phyloP scores from a whole-genome alignment of 768 basidiomycete genomes.

The Lentinula detonsa region DNA sequence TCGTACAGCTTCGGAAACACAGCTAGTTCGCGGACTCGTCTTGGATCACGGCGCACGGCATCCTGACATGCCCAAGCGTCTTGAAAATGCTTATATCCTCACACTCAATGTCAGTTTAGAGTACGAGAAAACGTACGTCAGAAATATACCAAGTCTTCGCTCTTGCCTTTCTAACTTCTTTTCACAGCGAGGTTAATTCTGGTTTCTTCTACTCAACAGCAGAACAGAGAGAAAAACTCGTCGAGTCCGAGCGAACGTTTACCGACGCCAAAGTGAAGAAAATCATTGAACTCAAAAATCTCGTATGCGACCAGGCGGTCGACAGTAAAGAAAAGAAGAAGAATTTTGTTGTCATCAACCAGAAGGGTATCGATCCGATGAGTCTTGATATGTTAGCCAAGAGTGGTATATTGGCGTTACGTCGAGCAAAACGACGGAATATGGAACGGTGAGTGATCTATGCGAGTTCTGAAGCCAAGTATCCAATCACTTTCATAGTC shows the following conservation, averaged over 20 bases:
- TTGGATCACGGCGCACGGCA: slow-evolving; percentile 97
- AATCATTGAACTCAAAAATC: slow-evolving; percentile 93
- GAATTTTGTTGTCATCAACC: slow-evolving; percentile 93
- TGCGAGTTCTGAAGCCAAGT: background rate
- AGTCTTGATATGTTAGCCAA: slow-evolving; percentile 94
- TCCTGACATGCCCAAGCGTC: slow-evolving; percentile 98
- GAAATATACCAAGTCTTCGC: background rate
- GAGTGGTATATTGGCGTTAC: slow-evolving; percentile 90
- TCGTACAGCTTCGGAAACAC: slow-evolving; percentile 94
- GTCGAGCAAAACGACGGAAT: slow-evolving; percentile 95
- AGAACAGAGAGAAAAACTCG: slow-evolving; percentile 97
- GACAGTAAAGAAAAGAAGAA: slow-evolving; percentile 77
- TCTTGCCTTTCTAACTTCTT: slow-evolving; percentile 12
- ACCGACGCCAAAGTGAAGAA: slow-evolving; percentile 93
- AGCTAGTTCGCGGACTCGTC: slow-evolving; percentile 91
- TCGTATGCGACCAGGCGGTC: slow-evolving; percentile 91
- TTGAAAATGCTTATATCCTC: slow-evolving; percentile 93
- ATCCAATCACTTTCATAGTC: slow-evolving; percentile 31
- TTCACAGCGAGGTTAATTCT: slow-evolving; percentile 91
- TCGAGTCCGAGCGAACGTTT: slow-evolving; percentile 93
- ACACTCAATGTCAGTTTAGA: slow-evolving; percentile 97
- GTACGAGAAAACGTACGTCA: slow-evolving; percentile 96
- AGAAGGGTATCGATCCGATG: slow-evolving; percentile 98
- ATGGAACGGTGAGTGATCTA: slow-evolving; percentile 80
- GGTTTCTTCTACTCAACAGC: slow-evolving; percentile 99